Conservation (phyloP, 2,329 filamentous ascomycete species). For the Cryoendolithus antarcticus region DNA sequence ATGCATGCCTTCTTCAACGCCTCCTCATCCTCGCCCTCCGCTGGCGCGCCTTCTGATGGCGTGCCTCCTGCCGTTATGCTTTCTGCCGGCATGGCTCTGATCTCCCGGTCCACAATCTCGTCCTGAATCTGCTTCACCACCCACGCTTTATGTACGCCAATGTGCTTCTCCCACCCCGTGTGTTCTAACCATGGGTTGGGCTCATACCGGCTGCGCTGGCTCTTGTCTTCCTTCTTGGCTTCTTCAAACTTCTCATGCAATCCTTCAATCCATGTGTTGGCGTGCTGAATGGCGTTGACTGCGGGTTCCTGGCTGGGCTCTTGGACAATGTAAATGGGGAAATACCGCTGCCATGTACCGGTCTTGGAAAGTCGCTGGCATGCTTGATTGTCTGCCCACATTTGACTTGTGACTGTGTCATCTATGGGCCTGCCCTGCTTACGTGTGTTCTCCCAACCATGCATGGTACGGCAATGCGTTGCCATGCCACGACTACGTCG, state of each 20-base stretch:
- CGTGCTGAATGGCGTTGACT: neutral
- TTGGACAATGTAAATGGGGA: slow-evolving; percentile 1
- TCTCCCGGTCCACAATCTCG: too few species aligned
- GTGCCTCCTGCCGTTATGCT: too few species aligned
- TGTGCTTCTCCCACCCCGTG: slow-evolving; percentile 1
- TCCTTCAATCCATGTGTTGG: slow-evolving; percentile 2
- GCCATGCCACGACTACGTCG: slow-evolving; percentile 1
- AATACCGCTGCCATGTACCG: slow-evolving; percentile 1
- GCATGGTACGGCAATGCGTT: neutral
- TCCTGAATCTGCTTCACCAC: too few species aligned
- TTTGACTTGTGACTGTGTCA: neutral
- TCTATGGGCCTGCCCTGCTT: slow-evolving; percentile 1
- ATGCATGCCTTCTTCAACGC: slow-evolving; percentile 1
- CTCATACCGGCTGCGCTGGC: slow-evolving; percentile 2
- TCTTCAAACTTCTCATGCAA: slow-evolving; percentile 1
- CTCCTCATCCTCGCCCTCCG: neutral
- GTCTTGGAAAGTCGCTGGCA: slow-evolving; percentile 1
- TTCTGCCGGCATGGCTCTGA: too few species aligned
- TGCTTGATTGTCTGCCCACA: slow-evolving; percentile 3
- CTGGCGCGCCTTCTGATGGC: too few species aligned
- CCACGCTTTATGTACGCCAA: too few species aligned
- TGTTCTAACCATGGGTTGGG: slow-evolving; percentile 4
- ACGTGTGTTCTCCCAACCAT: slow-evolving; percentile 1
- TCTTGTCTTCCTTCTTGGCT: slow-evolving; percentile 1
- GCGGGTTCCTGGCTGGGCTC: slow-evolving; percentile 1